These are phyloP conservation scores for Colletotrichum spinosum DNA, from an alignment of 2,329 filamentous ascomycete species.

Conservation along the genomic window DNA sequence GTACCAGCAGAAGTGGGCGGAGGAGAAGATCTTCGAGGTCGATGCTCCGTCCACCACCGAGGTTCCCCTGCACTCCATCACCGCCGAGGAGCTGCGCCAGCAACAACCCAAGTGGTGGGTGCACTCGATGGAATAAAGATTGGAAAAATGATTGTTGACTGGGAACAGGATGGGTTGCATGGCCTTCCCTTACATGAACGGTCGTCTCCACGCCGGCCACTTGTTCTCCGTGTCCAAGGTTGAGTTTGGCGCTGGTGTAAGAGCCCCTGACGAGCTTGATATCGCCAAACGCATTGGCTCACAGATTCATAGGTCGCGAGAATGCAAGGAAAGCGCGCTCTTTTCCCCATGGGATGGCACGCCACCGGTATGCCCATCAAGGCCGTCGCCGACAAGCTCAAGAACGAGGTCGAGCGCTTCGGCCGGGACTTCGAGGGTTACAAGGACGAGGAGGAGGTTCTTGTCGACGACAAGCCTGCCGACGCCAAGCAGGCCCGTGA, in stretches of 20 bases:
- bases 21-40: constrained; percentile 82
- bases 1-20: constrained; percentile 88
- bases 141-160: not conserved
- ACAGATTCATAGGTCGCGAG: constrained; percentile 61
- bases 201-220: constrained; percentile 90
- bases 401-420: constrained; percentile 89
- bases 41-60: constrained; percentile 85
- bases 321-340: constrained; percentile 87
- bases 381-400: constrained; percentile 94
- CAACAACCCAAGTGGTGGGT: constrained; percentile 89
- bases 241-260: constrained; percentile 87
- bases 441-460: constrained; percentile 65
- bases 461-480: constrained; percentile 60
- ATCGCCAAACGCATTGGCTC: not conserved
- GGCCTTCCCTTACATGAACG: constrained; percentile 80
- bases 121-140: constrained; percentile 70
- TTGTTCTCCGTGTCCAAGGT: constrained; percentile 92
- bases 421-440: constrained; percentile 87
- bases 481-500: constrained; percentile 72
- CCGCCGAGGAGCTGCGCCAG: constrained; percentile 79
- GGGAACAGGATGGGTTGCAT: constrained; percentile 45
- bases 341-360: constrained; percentile 96
- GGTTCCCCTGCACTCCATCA: constrained; percentile 79
- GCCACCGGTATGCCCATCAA: constrained; percentile 99
- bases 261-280: not conserved